These are phyloP conservation scores for Globisporangium okanoganense DNA, from an alignment of 352 stramenopile species.

Conservation along the genomic window DNA sequence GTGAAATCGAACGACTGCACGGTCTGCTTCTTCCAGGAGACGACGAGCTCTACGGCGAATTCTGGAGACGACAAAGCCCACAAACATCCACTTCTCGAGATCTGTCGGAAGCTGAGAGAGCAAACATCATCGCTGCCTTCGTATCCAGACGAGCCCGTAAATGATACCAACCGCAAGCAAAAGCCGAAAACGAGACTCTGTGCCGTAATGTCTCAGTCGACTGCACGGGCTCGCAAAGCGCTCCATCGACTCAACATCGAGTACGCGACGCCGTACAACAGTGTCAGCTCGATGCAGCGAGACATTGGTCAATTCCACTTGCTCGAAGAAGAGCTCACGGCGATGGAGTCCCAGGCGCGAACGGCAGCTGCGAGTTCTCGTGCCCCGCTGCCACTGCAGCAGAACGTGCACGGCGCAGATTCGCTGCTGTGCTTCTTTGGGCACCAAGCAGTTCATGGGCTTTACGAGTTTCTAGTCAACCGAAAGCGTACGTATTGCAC, in stretches of 20 bases:
- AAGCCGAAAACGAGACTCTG: conserved; percentile 21
- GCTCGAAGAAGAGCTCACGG: conserved; percentile 38
- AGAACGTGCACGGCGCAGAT: conserved; percentile 49
- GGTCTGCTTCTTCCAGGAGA: conserved; percentile 48
- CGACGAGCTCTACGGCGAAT: background rate
- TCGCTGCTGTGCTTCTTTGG: conserved; percentile 63
- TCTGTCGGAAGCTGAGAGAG: conserved; percentile 28
- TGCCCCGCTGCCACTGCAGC: conserved; percentile 16
- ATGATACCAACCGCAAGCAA: background rate
- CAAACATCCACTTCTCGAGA: conserved; percentile 22
- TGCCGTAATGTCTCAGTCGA: conserved; percentile 71
- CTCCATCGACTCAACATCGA: conserved; percentile 57
- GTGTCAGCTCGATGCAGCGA: conserved; percentile 28
- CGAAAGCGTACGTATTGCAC: conserved; percentile 49
- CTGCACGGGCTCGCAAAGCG: conserved; percentile 51
- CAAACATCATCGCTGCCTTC: background rate
- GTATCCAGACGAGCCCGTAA: background rate
- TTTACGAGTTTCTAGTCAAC: conserved; percentile 81
- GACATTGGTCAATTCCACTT: conserved; percentile 45
- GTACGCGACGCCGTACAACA: conserved; percentile 58
- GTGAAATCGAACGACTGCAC: conserved; percentile 60
- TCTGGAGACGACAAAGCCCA: background rate
- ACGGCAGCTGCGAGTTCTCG: conserved; percentile 1
- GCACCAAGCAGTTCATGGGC: conserved; percentile 57
- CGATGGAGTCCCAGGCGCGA: conserved; percentile 13